phyloP scores from a whole-genome alignment of 1,284 basidiomycete genomes.

The Ceratobasidium sp. region DNA sequence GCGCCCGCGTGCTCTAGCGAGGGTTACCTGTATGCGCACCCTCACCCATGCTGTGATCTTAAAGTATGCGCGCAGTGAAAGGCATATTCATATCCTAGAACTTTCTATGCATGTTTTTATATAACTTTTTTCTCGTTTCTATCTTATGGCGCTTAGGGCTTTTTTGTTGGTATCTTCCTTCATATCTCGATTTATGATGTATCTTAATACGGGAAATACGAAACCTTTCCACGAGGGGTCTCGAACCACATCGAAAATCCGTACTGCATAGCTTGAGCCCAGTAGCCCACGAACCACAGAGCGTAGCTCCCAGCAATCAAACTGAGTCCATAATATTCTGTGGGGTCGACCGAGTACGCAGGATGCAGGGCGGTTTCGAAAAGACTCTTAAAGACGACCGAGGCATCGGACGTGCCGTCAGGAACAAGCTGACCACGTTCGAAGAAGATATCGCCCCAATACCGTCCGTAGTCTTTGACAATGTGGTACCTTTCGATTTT shows the following conservation, averaged over 20 bases:
- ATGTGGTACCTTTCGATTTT: constrained; percentile 98
- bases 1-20: too few relatives aligned
- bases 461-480: constrained; percentile 94
- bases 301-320: constrained; percentile 89
- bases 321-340: constrained; percentile 96
- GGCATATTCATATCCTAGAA: too few relatives aligned
- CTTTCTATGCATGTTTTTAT: too few relatives aligned
- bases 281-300: constrained; percentile 92
- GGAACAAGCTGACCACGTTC: constrained; percentile 69
- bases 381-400: constrained; percentile 96
- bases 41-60: too few relatives aligned
- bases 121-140: too few relatives aligned
- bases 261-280: constrained; percentile 94
- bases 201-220: too few relatives aligned
- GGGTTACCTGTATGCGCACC: too few relatives aligned
- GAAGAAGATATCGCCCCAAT: constrained; percentile 99
- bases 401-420: constrained; percentile 60
- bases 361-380: constrained; percentile 93
- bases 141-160: too few relatives aligned
- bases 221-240: constrained; percentile 79
- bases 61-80: too few relatives aligned
- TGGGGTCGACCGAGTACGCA: constrained; percentile 96
- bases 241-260: constrained; percentile 97
- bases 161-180: too few relatives aligned
- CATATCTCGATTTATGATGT: too few relatives aligned